These are phyloP conservation scores for Ampelocalamus luodianensis DNA, from an alignment of 176 grass and related monocot species.

Conservation along the genomic window DNA sequence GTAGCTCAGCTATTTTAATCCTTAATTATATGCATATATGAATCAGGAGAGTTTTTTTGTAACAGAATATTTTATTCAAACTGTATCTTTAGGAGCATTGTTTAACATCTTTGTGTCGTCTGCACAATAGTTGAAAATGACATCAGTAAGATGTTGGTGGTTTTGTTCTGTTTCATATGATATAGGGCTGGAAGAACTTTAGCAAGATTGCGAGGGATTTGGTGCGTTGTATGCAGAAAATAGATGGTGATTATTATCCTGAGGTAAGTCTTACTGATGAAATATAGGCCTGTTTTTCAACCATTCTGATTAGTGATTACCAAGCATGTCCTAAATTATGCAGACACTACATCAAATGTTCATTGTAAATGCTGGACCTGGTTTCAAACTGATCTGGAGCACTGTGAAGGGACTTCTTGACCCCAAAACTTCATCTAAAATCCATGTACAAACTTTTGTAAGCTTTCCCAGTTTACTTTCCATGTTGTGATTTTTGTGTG, in stretches of 20 bases:
- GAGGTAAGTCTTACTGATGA: slow-evolving; percentile 63
- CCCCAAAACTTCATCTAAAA: slow-evolving; percentile 97
- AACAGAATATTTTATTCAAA: neutral
- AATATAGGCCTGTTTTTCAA: slow-evolving; percentile 20
- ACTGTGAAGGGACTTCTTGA: slow-evolving; percentile 94
- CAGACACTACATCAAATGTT: slow-evolving; percentile 99
- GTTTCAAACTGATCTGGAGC: slow-evolving; percentile 96
- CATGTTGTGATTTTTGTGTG: slow-evolving; percentile 35
- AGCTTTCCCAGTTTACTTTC: slow-evolving; percentile 18
- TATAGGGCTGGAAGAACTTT: slow-evolving; percentile 93
- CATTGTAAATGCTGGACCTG: slow-evolving; percentile 95
- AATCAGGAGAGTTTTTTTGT: slow-evolving; percentile 9
- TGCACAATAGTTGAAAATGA: slow-evolving; percentile 27
- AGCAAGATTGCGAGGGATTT: slow-evolving; percentile 95
- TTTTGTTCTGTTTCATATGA: slow-evolving; percentile 14
- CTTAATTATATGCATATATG: slow-evolving; percentile 22
- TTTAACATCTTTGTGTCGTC: slow-evolving; percentile 31
- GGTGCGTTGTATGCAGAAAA: slow-evolving; percentile 91
- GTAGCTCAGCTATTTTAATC: slow-evolving; percentile 24
- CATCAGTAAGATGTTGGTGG: neutral
- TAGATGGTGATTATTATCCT: slow-evolving; percentile 95
- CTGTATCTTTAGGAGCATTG: neutral
- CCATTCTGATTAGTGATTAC: slow-evolving; percentile 27
- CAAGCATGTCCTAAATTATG: slow-evolving; percentile 38
- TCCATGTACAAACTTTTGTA: slow-evolving; percentile 72